phyloP scores from a whole-genome alignment of 1,284 basidiomycete species.

The Sanghuangporus weigelae region DNA sequence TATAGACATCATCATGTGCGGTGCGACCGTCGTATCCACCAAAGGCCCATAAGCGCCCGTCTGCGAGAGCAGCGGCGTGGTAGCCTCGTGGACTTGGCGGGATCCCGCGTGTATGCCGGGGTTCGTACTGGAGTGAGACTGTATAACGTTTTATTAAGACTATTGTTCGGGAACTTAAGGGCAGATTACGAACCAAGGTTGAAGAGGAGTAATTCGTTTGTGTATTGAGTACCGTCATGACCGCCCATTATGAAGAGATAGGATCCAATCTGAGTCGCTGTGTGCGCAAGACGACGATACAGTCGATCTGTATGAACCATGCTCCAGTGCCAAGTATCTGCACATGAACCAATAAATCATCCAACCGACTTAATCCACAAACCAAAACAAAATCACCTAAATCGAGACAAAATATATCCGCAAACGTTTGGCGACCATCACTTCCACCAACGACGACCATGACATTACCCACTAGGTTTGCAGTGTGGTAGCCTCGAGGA shows the following conservation, averaged over 20 bases:
- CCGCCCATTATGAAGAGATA: conserved; percentile 89
- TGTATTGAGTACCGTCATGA: conserved; percentile 78
- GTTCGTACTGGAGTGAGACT: conserved; percentile 65
- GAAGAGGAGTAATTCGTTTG: conserved; percentile 76
- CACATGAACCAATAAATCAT: conserved; percentile 1
- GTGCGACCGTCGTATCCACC: conserved; percentile 84
- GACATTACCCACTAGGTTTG: conserved; percentile 79
- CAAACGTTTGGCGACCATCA: conserved; percentile 75
- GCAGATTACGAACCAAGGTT: conserved; percentile 62
- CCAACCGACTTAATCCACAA: not conserved
- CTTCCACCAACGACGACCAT: conserved; percentile 83
- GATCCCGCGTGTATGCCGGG: conserved; percentile 56
- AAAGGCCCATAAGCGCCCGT: conserved; percentile 81
- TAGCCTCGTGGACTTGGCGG: conserved; percentile 78
- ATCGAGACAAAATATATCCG: conserved; percentile 84
- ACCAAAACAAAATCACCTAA: conserved; percentile 52
- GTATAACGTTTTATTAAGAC: conserved; percentile 21
- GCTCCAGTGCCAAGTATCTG: conserved; percentile 72
- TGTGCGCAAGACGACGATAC: conserved; percentile 79
- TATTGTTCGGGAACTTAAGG: conserved; percentile 31
- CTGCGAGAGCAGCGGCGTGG: conserved; percentile 75
- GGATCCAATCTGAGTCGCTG: conserved; percentile 88
- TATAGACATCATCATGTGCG: conserved; percentile 81
- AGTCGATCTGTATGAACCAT: conserved; percentile 48
- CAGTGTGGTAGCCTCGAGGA: conserved; percentile 86